Percentiles rank a stretch among this genome's conserved stretches.
Conservation (phyloP, 352 stramenopile species). For the Phytopythium chamaehyphon region DNA sequence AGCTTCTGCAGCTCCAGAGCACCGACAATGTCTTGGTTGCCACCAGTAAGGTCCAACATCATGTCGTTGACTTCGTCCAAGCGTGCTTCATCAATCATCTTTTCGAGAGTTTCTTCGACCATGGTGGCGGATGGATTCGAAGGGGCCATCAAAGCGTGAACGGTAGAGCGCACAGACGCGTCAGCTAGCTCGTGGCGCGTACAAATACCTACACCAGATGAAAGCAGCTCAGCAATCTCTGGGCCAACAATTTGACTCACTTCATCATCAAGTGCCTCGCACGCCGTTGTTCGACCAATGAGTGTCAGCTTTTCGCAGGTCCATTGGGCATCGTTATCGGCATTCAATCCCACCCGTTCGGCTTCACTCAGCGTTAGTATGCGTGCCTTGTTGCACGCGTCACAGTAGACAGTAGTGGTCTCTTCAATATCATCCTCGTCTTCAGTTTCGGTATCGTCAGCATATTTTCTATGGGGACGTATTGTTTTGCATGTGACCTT, state of each 20-base stretch:
- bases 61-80: slow-evolving; percentile 79
- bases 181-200: slow-evolving; percentile 64
- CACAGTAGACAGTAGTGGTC: slow-evolving; percentile 74
- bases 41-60: slow-evolving; percentile 64
- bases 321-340: slow-evolving; percentile 31
- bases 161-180: slow-evolving; percentile 16
- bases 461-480: background rate
- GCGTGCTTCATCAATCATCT: slow-evolving; percentile 62
- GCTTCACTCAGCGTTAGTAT: slow-evolving; percentile 56
- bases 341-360: slow-evolving; percentile 16
- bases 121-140: slow-evolving; percentile 28
- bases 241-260: slow-evolving; percentile 51
- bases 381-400: slow-evolving; percentile 75
- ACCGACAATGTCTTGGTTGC: slow-evolving; percentile 36
- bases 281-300: slow-evolving; percentile 30
- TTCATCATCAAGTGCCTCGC: slow-evolving; percentile 70
- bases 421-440: slow-evolving; percentile 52
- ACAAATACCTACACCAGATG: slow-evolving; percentile 29
- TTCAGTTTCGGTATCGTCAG: slow-evolving; percentile 23
- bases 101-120: slow-evolving; percentile 41
- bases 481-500: slow-evolving; percentile 3
- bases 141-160: slow-evolving; percentile 32
- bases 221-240: slow-evolving; percentile 40
- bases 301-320: slow-evolving; percentile 45
- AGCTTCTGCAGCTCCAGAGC: slow-evolving; percentile 73